Base-by-base conservation (phyloP, 805 yeast genomes). In the Candida koratica region DNA sequence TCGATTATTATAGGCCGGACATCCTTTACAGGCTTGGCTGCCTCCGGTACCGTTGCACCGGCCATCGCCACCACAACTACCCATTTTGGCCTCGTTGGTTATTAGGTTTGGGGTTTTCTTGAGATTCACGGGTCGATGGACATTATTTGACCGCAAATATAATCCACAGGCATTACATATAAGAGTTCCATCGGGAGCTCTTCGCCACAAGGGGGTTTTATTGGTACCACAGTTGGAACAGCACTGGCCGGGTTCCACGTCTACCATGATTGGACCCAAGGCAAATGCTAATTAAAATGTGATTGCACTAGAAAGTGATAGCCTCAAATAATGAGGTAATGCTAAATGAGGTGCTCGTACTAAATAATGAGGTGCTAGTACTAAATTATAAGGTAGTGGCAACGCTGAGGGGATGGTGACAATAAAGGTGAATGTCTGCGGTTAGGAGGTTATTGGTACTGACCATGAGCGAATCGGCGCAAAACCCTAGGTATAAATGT, bases 1-100 rank as follows among this genome's bases (percentile, higher is more conserved):
- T 42, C 94, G 69, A 57, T 84, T 86, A 54, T 85, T 84, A 53
- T 57, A 84, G 4, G 93, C 85, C 2, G 95, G 93, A 52, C 95
- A 85, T 2, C 89, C 88, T 44, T 75, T 69, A 56, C 95, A 85
- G 3, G 86, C 86, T 5, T 70, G 69, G 2, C 87, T 60, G 1
- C 95, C 95, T 5, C 95, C 95, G 3, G 89, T 84, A 3, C 95
- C 95, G 50, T 85, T 84, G 56, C 95, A 85, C 41, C 78, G 70
- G 4, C 95, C 88, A 45, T 79, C 81, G 2, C 89, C 89, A 23
- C 78, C 73, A 48, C 89, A 82, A 4, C 80, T 67, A 2, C 87
- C 88, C 25, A 53, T 62, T 18, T 63, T 60, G n/a, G 45, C 53
- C 25, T 60, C 55, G 9, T 60, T 51, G 4, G 67, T 48, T 1